Evolutionary conservation across 2,329 filamentous ascomycete species (phyloP), one percentile per base, ranked within the genome.

Genomic region (Trichoderma sp.): DNA sequence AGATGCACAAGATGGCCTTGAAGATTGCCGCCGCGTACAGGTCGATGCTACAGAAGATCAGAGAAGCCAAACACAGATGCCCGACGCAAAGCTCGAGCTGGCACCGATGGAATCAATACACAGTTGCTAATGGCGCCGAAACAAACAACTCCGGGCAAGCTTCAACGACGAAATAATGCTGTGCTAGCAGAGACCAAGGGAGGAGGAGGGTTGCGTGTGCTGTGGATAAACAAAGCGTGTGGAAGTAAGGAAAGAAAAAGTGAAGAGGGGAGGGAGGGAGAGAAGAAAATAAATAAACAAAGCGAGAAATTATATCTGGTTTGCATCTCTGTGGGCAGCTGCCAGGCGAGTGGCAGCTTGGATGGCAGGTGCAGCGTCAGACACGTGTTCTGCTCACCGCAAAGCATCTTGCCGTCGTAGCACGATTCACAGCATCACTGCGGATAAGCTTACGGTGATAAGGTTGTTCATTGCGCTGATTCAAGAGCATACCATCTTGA

Each of bases 331-430:
- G 43, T 49, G 43, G n/a, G 32, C 34, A 56, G 7, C n/a, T 66
- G 61, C 39, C 46, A 60, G 65, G 28, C 24, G 55, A 18, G 34
- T 34, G 65, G n/a, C 65, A 67, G 43, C 46, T 58, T 56, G 5
- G 32, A 60, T 56, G 56, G 34, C n/a, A 66, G 30, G 63, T 32
- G 63, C 21, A 51, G 56, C 34, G 7, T 24, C 30, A 13, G 24
- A 56, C 65, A 67, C 65, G 65, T 67, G 65, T 43, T 58, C 39
- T 37, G 37, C 39, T 58, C 34, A 55, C 51, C 37, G 51, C 51
- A 28, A 10, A 8, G 14, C 10, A 7, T 43, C 11, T 68, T 32
- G 28, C 13, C 26, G 18, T 13, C 7, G 16, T 18, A 46, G 34
- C 26, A 56, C 56, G 14, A 68, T 68, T 68, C 65, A 68, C 56